Base-by-base conservation (phyloP, 2,329 filamentous ascomycete genomes). In the Cercospora berteroae region DNA sequence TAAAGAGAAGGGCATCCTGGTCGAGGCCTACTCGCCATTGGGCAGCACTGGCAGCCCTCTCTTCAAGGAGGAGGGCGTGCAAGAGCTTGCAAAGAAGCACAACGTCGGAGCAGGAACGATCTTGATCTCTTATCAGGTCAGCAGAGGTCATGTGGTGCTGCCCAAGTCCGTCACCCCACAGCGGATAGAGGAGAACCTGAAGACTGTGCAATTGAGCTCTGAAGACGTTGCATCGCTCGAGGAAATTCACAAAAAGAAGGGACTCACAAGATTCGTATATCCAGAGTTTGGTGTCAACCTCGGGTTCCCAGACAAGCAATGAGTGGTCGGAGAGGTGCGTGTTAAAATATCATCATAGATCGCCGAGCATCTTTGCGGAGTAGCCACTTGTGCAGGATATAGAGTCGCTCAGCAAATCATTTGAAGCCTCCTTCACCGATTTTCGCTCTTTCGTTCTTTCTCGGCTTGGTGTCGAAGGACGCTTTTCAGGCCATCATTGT, bases 401-500 rank as follows among this genome's bases (percentile, higher is more conserved):
- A 18, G 6, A 16, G 9, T 39, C 5, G 59, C 59, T 16, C 16
- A 29, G 18, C 18, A 48, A 18, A 9, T 27, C 12, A 50, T 18
- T 16, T 13, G 8, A 5, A 27, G 31, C 39, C n/a, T 20, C n/a
- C 36, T 59, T 68, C 61, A 64, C 57, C 57, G 52, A 33, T 36
- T 67, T 39, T 72, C 65, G 68, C 59, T 60, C 64, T 65, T 71
- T 52, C 72, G 73, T 16, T 80, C 74, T 5, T 73, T 81, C 64
- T 93, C 89, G 29, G 93, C 82, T 73, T 88, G 88, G 60, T 87
- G 84, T 77, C 86, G 86, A 76, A 99, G 85, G 36, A 98, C 88
- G 16, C 85, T 85, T 72, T 94, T 88, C 20, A 99, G 80, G 18
- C 93, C 93, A 65, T 94, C 91, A 74, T 98, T 99, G 67, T 94